Conservation (phyloP, 108 stramenopile species). For the Cylindrotheca fusiformis region DNA sequence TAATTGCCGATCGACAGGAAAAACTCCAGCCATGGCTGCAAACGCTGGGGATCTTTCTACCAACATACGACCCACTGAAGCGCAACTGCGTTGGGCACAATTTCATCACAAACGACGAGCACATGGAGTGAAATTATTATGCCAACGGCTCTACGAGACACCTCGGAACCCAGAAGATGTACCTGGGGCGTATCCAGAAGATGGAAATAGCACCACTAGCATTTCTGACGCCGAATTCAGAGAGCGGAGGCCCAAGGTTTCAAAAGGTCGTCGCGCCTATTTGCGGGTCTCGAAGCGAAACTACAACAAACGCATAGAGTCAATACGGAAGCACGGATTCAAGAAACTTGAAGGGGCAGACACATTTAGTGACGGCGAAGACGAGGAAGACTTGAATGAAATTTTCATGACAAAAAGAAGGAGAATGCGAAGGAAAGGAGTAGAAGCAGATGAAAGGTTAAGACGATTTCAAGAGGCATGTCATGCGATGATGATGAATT, state of each 20-base stretch:
- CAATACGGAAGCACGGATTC: slow-evolving; percentile 41
- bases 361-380: slow-evolving; percentile 20
- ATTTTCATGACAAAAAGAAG: background rate
- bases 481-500: slow-evolving; percentile 66
- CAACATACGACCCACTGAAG: slow-evolving; percentile 45
- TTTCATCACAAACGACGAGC: slow-evolving; percentile 69
- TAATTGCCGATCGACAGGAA: too few relatives aligned
- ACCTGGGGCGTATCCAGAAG: slow-evolving; percentile 42
- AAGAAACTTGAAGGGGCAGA: slow-evolving; percentile 1
- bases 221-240: slow-evolving; percentile 8
- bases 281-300: slow-evolving; percentile 54
- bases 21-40: too few relatives aligned
- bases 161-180: slow-evolving; percentile 48
- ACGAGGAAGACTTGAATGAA: slow-evolving; percentile 19
- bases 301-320: slow-evolving; percentile 41
- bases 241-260: slow-evolving; percentile 16
- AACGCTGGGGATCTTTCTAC: background rate
- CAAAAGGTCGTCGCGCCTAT: slow-evolving; percentile 58
- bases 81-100: slow-evolving; percentile 75
- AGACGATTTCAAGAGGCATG: slow-evolving; percentile 77
- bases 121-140: slow-evolving; percentile 30
- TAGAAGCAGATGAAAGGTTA: slow-evolving; percentile 6
- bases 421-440: background rate
- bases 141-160: slow-evolving; percentile 43
- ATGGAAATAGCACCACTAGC: slow-evolving; percentile 39